Percentiles rank a stretch among this genome's conserved stretches.
These are phyloP conservation scores for Talaromyces nanjingensis DNA, from an alignment of 495 filamentous ascomycete genomes.

Conservation along the genomic window DNA sequence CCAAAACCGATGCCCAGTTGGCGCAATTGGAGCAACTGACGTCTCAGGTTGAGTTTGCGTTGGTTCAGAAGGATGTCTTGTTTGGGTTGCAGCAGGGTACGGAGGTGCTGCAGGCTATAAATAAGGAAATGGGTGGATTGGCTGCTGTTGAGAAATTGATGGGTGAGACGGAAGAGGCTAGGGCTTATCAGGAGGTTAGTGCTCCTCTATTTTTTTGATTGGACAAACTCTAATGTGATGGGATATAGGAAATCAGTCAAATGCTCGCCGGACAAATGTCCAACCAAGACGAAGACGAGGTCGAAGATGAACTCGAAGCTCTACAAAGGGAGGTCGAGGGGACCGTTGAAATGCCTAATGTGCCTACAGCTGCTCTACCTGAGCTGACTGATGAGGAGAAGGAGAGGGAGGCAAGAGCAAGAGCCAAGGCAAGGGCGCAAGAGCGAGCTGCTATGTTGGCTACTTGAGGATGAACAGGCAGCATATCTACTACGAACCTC, in stretches of 20 bases:
- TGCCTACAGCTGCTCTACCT: slow-evolving; percentile 39
- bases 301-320: slow-evolving; percentile 86
- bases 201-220: neutral
- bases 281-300: slow-evolving; percentile 93
- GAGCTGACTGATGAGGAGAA: slow-evolving; percentile 21
- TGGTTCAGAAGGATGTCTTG: slow-evolving; percentile 91
- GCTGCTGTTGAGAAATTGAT: slow-evolving; percentile 89
- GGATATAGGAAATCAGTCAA: slow-evolving; percentile 73
- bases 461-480: slow-evolving; percentile 15
- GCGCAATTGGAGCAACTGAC: slow-evolving; percentile 80
- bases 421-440: slow-evolving; percentile 33
- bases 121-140: slow-evolving; percentile 92
- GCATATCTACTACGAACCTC: too few relatives aligned
- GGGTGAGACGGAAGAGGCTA: slow-evolving; percentile 83
- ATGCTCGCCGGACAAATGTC: slow-evolving; percentile 81
- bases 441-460: slow-evolving; percentile 27
- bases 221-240: neutral
- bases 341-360: slow-evolving; percentile 48
- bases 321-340: slow-evolving; percentile 61
- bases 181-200: slow-evolving; percentile 77
- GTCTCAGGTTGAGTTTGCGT: slow-evolving; percentile 80
- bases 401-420: slow-evolving; percentile 27
- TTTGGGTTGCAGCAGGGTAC: slow-evolving; percentile 93
- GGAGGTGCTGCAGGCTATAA: slow-evolving; percentile 77
- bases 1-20: slow-evolving; percentile 86